Evolutionary conservation across 306 rosid species (phyloP), one percentile per base, ranked within the genome.

Genomic region (Prunus padus): DNA sequence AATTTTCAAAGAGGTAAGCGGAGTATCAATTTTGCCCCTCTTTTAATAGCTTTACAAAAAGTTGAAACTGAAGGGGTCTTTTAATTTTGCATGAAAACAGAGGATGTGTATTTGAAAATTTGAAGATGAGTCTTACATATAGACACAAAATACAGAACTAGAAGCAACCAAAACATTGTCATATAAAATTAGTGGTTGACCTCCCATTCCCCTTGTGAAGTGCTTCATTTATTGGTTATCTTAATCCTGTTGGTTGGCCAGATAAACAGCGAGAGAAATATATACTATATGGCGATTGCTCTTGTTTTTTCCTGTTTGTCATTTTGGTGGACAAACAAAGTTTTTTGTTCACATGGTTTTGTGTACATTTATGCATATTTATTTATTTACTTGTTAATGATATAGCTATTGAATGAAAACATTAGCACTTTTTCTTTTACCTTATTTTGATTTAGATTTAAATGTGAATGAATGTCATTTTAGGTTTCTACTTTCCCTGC

Each of bases 401-500:
- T 40, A 16, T 5, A 47, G 11, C 25, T 15, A 9, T 2, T 28
- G 23, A 26, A 16, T 25, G 19, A 4, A 49, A 47, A 28, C 42
- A 37, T 20, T 8, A 22, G 26, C 30, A n/a, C 42, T 37, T 37
- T n/a, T 69, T 76, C 9, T 11, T 47, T 3, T 2, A 8, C 31
- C 20, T 25, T 5, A 16, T 52, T 44, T 73, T 44, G 54, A 4
- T 68, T 33, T 37, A 45, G 23, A 56, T 75, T 63, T 56, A 33
- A 76, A 47, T 49, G 11, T 76, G 50, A 68, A 37, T 67, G 73
- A 33, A 16, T 80, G 57, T 55, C 69, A 14, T 84, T 84, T 84
- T 89, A 95, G 99, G 86, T 63, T 23, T 81, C 84, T 92, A 86
- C 87, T 86, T 65, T 81, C 88, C 26, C 76, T 92, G 77, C 90